Base-by-base conservation (phyloP, 2,329 filamentous ascomycete genomes). In the Hymenoscyphus albidus region DNA sequence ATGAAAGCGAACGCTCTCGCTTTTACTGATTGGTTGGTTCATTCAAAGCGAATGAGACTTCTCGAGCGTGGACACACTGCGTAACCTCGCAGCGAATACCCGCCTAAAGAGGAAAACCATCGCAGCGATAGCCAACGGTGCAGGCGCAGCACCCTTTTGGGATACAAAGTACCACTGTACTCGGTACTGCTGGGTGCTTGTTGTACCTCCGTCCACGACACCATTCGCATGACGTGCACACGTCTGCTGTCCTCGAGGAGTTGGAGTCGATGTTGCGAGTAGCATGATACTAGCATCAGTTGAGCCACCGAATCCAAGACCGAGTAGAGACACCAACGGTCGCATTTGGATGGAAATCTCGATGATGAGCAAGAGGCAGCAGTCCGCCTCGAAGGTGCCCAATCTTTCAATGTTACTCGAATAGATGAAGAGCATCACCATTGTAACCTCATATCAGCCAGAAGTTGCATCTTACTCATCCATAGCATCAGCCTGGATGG, bases 381-480 rank as follows among this genome's bases (percentile, higher is more conserved):
- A 22, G 48, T 54, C 48, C 48, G 18, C 18, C 48, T 54, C 13
- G 5, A 51, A 9, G 48, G 7, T 22, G 48, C 48, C 48, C 48
- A 54, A 54, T 22, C 48, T 54, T 22, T 27, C 35, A 22, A 54
- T 54, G 48, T 14, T 22, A 54, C 48, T 54, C 18, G 48, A 54
- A 22, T 54, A 27, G 18, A 54, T 3, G 42, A 22, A 22, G 22
- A 27, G 48, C 31, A 54, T 54, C 48, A 54, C 48, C 48, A 54
- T 18, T 54, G 48, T 18, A 54, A 54, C 48, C 48, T 54, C 48
- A 54, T 54, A 22, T 54, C 48, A 54, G 48, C 48, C 48, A 54
- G 48, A 48, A 54, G 48, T 54, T 54, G n/a, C 12, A 54, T 22
- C 35, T 35, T 35, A 35, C 35, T 10, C 27, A 27, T 35, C 35